Evolutionary conservation across 73 alveolate species (phyloP).

Genomic region (Paramecium caudatum): DNA sequence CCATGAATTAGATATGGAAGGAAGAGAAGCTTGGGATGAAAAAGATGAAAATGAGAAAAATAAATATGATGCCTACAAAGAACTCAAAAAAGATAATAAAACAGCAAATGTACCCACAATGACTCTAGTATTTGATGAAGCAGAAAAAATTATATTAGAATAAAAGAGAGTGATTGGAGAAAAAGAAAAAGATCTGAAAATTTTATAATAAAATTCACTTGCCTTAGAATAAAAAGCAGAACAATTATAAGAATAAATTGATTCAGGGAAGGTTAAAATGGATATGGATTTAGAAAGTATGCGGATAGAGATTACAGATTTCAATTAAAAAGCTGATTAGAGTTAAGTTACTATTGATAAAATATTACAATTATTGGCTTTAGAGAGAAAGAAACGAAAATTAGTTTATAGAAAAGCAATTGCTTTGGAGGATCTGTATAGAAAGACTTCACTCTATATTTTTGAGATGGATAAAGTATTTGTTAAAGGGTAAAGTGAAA

Average conservation of each 20-base stretch:
- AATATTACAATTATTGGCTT: conserved; percentile 46
- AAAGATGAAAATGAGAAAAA: conserved; percentile 60
- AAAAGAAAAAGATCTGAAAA: conserved; percentile 61
- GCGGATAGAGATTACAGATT: conserved; percentile 47
- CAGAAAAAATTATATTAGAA: conserved; percentile 73
- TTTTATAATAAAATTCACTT: not conserved
- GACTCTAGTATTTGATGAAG: conserved; percentile 72
- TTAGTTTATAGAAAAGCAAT: conserved; percentile 35
- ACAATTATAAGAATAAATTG: conserved; percentile 4
- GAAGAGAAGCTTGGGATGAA: conserved; percentile 72
- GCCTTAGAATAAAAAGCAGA: conserved; percentile 51
- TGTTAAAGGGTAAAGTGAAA: conserved; percentile 70
- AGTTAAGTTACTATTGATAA: conserved; percentile 27
- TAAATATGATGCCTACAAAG: conserved; percentile 71
- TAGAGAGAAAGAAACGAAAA: conserved; percentile 75
- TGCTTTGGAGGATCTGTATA: conserved; percentile 70
- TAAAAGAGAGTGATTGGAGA: conserved; percentile 74
- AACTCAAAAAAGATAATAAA: conserved; percentile 71
- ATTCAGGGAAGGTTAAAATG: conserved; percentile 1
- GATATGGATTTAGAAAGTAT: conserved; percentile 51
- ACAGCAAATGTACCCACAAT: conserved; percentile 61
- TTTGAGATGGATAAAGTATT: conserved; percentile 62
- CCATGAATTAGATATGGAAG: conserved; percentile 71
- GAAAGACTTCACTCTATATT: conserved; percentile 61
- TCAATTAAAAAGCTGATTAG: conserved; percentile 53